Percentiles rank a stretch among this genome's conserved stretches.
Evolutionary conservation across 2,329 filamentous ascomycete genomes (phyloP).

Genomic region (Zelopaecilomyces penicillatus): DNA sequence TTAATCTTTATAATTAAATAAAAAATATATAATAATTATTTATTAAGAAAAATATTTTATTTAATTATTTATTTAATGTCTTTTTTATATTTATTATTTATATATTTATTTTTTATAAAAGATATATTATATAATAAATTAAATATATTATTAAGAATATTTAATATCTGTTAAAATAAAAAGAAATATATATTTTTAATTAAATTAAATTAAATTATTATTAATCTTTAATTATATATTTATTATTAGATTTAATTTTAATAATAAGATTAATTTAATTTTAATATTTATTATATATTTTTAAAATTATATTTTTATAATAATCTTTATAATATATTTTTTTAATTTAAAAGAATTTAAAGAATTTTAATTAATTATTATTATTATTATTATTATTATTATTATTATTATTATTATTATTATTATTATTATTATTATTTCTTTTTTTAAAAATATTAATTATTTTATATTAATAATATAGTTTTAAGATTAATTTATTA

Average conservation of each 20-base stretch:
- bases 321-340: no score
- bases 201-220: background rate
- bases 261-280: background rate
- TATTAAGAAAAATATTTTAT: background rate
- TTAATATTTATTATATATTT: background rate
- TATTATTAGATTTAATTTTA: background rate
- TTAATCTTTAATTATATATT: background rate
- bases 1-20: background rate
- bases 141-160: background rate
- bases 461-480: no score
- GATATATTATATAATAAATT: background rate
- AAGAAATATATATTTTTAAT: background rate
- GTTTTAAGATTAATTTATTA: no score
- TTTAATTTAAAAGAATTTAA: no score
- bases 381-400: no score
- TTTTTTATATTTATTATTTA: background rate
- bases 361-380: no score
- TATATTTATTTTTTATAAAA: background rate
- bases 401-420: no score
- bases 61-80: constrained; percentile 4
- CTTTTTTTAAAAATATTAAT: no score
- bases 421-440: no score
- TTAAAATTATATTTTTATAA: background rate
- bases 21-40: background rate
- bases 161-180: constrained; percentile 1